Evolutionary conservation across 495 filamentous ascomycete genomes (phyloP).

Genomic region (Neurospora sublineolata): DNA sequence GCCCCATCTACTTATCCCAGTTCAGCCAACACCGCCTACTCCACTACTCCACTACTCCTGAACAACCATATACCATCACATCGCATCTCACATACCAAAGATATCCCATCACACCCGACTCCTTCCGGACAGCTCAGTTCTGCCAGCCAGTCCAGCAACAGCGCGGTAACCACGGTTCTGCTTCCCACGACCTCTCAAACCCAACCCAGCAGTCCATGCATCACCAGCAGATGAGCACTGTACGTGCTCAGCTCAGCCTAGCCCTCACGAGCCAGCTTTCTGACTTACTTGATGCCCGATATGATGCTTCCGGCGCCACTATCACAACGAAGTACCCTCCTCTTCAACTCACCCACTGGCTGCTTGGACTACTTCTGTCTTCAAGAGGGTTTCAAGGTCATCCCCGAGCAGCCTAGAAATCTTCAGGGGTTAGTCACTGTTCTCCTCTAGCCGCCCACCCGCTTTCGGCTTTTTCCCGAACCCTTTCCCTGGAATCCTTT

Average conservation of each 20-base stretch:
- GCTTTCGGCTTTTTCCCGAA: not conserved
- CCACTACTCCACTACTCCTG: not conserved
- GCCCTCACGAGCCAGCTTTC: not conserved
- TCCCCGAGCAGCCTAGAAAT: not conserved
- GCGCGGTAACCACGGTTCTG: not conserved
- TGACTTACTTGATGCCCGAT: not conserved
- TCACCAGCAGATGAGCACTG: not conserved
- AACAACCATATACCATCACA: not conserved
- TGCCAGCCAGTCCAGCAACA: not conserved
- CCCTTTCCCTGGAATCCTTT: not conserved
- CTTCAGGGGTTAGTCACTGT: not conserved
- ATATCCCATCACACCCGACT: not conserved
- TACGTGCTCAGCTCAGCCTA: not conserved
- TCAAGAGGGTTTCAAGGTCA: not conserved
- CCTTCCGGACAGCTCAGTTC: not conserved
- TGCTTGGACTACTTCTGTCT: not conserved
- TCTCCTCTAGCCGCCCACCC: not conserved
- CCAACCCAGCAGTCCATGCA: not conserved
- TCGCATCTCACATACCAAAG: not conserved
- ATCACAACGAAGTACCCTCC: not conserved
- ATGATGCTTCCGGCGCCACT: not conserved
- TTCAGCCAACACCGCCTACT: not conserved
- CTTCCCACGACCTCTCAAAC: not conserved
- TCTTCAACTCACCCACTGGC: not conserved
- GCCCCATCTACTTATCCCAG: not conserved